Base-by-base conservation (phyloP, 441 rosid genomes). In the Pelargonium fulgidum region DNA sequence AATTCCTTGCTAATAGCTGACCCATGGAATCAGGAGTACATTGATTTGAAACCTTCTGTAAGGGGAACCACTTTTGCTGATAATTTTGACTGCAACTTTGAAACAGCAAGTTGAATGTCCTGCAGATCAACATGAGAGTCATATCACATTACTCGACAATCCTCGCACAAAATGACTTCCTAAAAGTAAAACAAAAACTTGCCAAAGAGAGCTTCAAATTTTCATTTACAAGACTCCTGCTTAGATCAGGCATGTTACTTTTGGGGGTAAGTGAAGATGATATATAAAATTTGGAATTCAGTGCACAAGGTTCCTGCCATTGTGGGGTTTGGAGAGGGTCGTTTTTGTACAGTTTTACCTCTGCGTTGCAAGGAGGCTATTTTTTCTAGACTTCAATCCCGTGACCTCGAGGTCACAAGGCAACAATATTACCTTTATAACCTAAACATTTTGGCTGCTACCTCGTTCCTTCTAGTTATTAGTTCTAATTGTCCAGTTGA, bases 21-120 rank as follows among this genome's bases (percentile, higher is more conserved):
- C 12, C 13, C 6, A 13, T 12, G 68, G 67, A 66, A 68, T 73
- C 77, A 86, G 7, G 89, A 74, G 77, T 89, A 73, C 72, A 64
- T 68, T 13, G 96, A 89, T 78, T 85, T 91, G 82, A 91, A 91
- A 71, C 98, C 98, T 84, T 91, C 95, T 4, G 93, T 93, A 41
- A 89, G 79, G 64, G 96, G 91, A 70, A 89, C 83, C 22, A 89
- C 96, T 78, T 91, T 93, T 10, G 90, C 92, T 1, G 93, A 85
- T 14, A 93, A 85, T 77, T 80, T 89, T 50, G 90, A 78, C 70
- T 91, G 98, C 89, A 93, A 77, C 85, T 86, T 88, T 41, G 80
- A 52, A 6, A 76, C 86, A 65, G 96, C 97, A 78, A 76, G 83
- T 2, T 87, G 91, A 64, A 91, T 93, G 59, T 93, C 92, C 96